Conservation (phyloP, 2,329 filamentous ascomycete genomes). For the Pseudogymnoascus destructans region DNA sequence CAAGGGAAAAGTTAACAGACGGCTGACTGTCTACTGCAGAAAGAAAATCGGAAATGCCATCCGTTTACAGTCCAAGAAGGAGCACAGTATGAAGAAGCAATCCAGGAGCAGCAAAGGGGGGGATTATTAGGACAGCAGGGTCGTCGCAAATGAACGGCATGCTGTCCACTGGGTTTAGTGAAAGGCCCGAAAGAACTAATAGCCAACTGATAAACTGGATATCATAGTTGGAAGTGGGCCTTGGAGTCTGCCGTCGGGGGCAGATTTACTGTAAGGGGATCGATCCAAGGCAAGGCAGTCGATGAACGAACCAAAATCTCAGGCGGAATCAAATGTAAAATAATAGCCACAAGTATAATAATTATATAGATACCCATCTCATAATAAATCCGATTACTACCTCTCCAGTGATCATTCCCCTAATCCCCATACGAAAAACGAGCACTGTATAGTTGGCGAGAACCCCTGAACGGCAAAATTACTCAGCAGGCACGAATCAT, state of each 20-base stretch:
- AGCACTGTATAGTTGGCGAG: background rate
- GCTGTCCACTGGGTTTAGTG: background rate
- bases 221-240: background rate
- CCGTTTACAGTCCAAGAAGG: slow-evolving; percentile 24
- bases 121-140: slow-evolving; percentile 7
- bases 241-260: background rate
- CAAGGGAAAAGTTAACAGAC: background rate
- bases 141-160: background rate
- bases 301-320: background rate
- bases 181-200: background rate
- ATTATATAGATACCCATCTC: background rate
- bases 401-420: background rate
- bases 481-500: background rate
- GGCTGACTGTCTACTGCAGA: slow-evolving; percentile 12
- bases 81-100: slow-evolving; percentile 24
- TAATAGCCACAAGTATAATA: background rate
- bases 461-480: background rate
- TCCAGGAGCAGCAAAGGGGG: slow-evolving; percentile 4
- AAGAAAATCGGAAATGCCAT: slow-evolving; percentile 22
- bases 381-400: background rate
- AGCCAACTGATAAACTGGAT: background rate
- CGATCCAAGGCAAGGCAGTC: background rate
- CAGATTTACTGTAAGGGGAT: background rate
- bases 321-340: background rate
- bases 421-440: background rate